Conservation (phyloP, 441 rosid genomes). For the Dalechampia spathulata region DNA sequence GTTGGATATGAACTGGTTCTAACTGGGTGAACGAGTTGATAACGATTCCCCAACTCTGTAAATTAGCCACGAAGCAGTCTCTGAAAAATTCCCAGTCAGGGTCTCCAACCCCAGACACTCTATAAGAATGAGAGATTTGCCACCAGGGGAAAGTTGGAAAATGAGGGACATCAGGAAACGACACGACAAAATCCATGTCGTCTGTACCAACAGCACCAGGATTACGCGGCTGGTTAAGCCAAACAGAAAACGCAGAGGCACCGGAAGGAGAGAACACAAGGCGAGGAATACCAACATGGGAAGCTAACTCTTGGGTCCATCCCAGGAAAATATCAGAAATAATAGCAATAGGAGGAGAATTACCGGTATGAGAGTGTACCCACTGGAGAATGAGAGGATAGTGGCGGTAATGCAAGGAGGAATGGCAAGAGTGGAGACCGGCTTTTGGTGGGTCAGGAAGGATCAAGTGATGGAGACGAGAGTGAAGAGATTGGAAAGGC, state of each 20-base stretch:
- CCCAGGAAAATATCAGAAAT: slow-evolving; percentile 56
- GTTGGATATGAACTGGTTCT: slow-evolving; percentile 30
- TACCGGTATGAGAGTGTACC: slow-evolving; percentile 31
- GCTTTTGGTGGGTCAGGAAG: slow-evolving; percentile 25
- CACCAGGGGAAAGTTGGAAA: slow-evolving; percentile 26
- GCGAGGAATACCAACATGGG: slow-evolving; percentile 27
- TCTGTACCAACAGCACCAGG: neutral
- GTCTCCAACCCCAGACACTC: slow-evolving; percentile 10
- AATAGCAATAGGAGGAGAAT: slow-evolving; percentile 41
- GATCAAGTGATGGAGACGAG: slow-evolving; percentile 22
- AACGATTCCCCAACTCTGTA: slow-evolving; percentile 32
- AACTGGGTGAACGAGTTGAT: slow-evolving; percentile 34
- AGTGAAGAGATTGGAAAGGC: slow-evolving; percentile 25
- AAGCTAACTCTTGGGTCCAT: slow-evolving; percentile 43
- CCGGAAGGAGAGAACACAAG: slow-evolving; percentile 42
- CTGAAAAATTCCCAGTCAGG: slow-evolving; percentile 19
- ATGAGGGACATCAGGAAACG: slow-evolving; percentile 25
- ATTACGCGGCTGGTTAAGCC: slow-evolving; percentile 17
- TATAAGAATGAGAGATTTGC: slow-evolving; percentile 31
- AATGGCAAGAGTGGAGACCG: slow-evolving; percentile 7
- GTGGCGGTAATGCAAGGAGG: slow-evolving; percentile 26
- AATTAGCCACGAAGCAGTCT: slow-evolving; percentile 15
- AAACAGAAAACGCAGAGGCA: slow-evolving; percentile 21
- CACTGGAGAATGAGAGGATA: slow-evolving; percentile 30
- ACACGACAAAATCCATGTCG: slow-evolving; percentile 1